phyloP scores from a whole-genome alignment of 768 basidiomycete species.

The Tricholoma saponaceum region DNA sequence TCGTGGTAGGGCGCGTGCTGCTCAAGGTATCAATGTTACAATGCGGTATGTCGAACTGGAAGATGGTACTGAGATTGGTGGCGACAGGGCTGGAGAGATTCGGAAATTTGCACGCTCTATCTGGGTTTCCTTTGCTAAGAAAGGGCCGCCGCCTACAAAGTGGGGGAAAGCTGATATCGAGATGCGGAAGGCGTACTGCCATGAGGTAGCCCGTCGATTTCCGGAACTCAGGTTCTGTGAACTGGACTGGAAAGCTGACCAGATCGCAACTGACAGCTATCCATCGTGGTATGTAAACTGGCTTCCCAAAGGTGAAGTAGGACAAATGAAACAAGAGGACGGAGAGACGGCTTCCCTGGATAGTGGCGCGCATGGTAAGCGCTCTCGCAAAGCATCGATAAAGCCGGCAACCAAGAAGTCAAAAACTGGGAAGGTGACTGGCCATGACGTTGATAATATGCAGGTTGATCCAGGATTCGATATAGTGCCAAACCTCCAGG shows the following conservation, averaged over 20 bases:
- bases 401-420: background rate
- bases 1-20: background rate
- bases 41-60: slow-evolving; percentile 8
- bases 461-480: background rate
- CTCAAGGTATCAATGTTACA: slow-evolving; percentile 6
- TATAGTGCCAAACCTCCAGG: background rate
- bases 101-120: slow-evolving; percentile 1
- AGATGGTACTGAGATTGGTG: slow-evolving; percentile 5
- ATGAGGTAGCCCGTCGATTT: slow-evolving; percentile 11
- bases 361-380: background rate
- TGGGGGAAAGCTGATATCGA: slow-evolving; percentile 6
- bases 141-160: slow-evolving; percentile 1
- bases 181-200: slow-evolving; percentile 3
- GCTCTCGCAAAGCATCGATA: background rate
- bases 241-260: slow-evolving; percentile 17
- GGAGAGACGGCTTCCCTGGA: background rate
- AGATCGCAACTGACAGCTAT: slow-evolving; percentile 13
- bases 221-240: slow-evolving; percentile 17
- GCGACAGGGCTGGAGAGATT: slow-evolving; percentile 3
- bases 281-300: slow-evolving; percentile 11
- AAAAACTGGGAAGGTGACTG: background rate
- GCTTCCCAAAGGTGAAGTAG: background rate
- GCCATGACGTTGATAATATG: background rate
- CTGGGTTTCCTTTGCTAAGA: background rate
- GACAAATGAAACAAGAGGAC: background rate